A percentile compares a stretch with the other conserved stretches of the same genome.
phyloP scores from a whole-genome alignment of 1,284 basidiomycete genomes.

The Cryptococcus sp. region DNA sequence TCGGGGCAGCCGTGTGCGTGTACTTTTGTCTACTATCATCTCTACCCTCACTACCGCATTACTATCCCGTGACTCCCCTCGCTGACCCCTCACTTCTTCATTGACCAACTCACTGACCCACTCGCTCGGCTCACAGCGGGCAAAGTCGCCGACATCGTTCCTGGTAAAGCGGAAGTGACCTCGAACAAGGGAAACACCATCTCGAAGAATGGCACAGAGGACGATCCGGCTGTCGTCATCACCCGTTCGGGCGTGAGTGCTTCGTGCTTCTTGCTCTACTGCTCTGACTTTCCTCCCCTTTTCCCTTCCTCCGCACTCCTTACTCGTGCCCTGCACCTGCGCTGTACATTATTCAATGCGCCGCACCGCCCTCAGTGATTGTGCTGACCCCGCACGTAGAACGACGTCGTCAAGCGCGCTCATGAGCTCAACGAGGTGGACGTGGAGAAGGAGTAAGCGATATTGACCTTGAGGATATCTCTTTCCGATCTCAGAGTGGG shows the following conservation, averaged over 20 bases:
- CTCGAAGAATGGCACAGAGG: slow-evolving; percentile 44
- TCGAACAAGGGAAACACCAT: slow-evolving; percentile 46
- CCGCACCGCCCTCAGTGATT: too few species aligned
- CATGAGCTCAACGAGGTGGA: slow-evolving; percentile 43
- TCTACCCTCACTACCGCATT: too few species aligned
- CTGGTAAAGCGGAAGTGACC: slow-evolving; percentile 38
- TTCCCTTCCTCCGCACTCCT: too few species aligned
- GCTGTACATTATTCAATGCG: background rate
- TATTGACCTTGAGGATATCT: too few species aligned
- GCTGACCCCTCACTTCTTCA: background rate
- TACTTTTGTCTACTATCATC: background rate
- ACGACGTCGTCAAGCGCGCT: slow-evolving; percentile 44
- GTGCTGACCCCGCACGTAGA: slow-evolving; percentile 16
- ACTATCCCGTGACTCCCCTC: background rate
- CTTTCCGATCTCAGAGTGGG: too few species aligned
- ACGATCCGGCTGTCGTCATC: slow-evolving; percentile 48
- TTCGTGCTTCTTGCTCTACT: background rate
- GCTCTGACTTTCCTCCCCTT: too few species aligned
- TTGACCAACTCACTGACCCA: background rate
- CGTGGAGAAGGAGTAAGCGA: slow-evolving; percentile 1
- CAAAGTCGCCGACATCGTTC: slow-evolving; percentile 40
- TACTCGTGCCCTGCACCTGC: too few species aligned
- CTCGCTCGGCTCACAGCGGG: slow-evolving; percentile 26
- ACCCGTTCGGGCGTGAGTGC: slow-evolving; percentile 40
- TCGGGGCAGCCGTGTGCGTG: slow-evolving; percentile 38